These are phyloP conservation scores for Entomortierella parvispora DNA, from an alignment of 192 early-diverging fungal genomes.

Conservation along the genomic window DNA sequence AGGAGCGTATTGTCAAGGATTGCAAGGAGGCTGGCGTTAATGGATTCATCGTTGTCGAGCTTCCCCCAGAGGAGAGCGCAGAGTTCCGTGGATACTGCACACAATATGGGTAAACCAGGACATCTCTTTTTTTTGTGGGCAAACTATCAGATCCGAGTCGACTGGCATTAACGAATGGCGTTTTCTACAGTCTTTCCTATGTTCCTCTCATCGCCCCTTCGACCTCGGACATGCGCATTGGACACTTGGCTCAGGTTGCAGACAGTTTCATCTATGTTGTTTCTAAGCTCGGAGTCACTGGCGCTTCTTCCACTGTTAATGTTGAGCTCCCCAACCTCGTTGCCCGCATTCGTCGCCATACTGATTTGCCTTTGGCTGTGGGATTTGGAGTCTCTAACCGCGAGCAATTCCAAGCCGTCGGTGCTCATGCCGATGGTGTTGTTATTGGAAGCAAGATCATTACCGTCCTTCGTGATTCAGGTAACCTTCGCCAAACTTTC, in stretches of 20 bases:
- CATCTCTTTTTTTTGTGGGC: not conserved
- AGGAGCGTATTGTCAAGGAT: slow-evolving; percentile 83
- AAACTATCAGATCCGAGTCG: no score
- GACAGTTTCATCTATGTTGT: slow-evolving; percentile 98
- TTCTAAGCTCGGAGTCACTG: slow-evolving; percentile 94
- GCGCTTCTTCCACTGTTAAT: slow-evolving; percentile 75
- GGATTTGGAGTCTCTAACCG: slow-evolving; percentile 95
- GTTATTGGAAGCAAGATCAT: slow-evolving; percentile 96
- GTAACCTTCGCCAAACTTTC: slow-evolving; percentile 5
- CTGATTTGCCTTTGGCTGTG: slow-evolving; percentile 88
- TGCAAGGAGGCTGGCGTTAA: slow-evolving; percentile 89
- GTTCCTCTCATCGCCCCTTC: slow-evolving; percentile 94
- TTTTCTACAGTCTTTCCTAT: slow-evolving; percentile 71
- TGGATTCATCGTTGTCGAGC: slow-evolving; percentile 97
- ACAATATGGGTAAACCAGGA: slow-evolving; percentile 64
- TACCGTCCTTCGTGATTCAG: slow-evolving; percentile 75
- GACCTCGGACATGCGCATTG: slow-evolving; percentile 86
- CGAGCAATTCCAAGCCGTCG: slow-evolving; percentile 91
- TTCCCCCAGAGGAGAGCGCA: slow-evolving; percentile 96
- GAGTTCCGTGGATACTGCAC: slow-evolving; percentile 84
- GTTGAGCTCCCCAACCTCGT: slow-evolving; percentile 77
- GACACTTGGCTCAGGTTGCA: slow-evolving; percentile 80
- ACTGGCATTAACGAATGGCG: not conserved
- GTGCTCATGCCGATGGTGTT: slow-evolving; percentile 90
- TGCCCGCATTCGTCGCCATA: slow-evolving; percentile 82